Conservation (phyloP, 805 yeast genomes). For the Zygosaccharomyces pseudorouxii region DNA sequence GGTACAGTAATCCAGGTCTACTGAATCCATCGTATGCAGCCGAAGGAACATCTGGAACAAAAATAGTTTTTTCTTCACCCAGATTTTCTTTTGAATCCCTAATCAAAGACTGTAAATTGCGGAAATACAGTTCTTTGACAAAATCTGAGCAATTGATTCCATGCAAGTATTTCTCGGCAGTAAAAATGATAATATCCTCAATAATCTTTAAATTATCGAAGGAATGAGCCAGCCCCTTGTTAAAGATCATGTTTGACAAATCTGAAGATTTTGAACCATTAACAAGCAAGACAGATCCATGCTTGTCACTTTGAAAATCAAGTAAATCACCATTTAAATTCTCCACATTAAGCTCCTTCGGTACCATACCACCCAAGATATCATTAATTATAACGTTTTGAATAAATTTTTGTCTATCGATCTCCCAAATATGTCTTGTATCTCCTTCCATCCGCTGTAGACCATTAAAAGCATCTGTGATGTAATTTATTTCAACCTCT, state of each 20-base stretch:
- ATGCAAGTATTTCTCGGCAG: conserved; percentile 52
- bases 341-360: conserved; percentile 2
- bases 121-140: conserved; percentile 64
- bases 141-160: conserved; percentile 58
- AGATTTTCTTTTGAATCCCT: conserved; percentile 41
- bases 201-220: conserved; percentile 36
- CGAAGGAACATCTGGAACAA: conserved; percentile 44
- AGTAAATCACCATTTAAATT: conserved; percentile 30
- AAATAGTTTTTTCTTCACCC: conserved; percentile 50
- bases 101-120: conserved; percentile 52
- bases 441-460: conserved; percentile 9
- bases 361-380: conserved; percentile 42
- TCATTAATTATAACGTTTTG: conserved; percentile 39
- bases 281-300: conserved; percentile 37
- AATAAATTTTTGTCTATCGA: conserved; percentile 17
- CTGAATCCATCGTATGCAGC: conserved; percentile 34
- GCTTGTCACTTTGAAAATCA: conserved; percentile 21
- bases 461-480: conserved; percentile 26
- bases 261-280: conserved; percentile 36
- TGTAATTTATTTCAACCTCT: conserved; percentile 44
- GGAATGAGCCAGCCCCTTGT: conserved; percentile 48
- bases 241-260: conserved; percentile 40
- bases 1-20: conserved; percentile 50
- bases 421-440: conserved; percentile 18
- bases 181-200: conserved; percentile 36